phyloP scores from a whole-genome alignment of 495 filamentous ascomycete species.

The Lophiotrema nucula region DNA sequence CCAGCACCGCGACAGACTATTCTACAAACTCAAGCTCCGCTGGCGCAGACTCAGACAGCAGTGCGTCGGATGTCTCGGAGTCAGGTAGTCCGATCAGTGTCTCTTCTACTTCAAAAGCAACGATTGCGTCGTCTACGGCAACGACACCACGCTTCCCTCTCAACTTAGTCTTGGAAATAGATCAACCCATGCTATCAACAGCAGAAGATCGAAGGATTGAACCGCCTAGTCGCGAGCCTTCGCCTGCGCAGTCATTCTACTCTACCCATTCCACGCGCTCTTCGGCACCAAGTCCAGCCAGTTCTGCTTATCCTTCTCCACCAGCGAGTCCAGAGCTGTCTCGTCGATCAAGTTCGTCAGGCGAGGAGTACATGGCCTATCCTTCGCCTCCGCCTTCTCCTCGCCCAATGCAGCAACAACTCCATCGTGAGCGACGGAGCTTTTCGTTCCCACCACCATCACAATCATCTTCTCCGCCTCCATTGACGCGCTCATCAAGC shows the following conservation, averaged over 20 bases:
- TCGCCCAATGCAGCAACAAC: not conserved
- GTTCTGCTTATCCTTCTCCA: conserved; percentile 10
- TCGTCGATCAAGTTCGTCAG: not conserved
- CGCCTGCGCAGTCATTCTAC: conserved; percentile 13
- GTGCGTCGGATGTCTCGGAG: not conserved
- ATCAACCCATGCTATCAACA: not conserved
- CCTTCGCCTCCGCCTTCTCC: conserved; percentile 19
- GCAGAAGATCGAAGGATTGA: too few relatives aligned
- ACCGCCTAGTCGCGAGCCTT: not conserved
- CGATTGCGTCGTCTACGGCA: not conserved
- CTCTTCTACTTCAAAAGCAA: conserved; percentile 3
- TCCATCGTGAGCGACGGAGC: not conserved
- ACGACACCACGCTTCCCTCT: not conserved
- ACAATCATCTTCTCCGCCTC: not conserved
- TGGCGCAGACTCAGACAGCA: not conserved
- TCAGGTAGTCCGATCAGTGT: not conserved
- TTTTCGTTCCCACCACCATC: conserved; percentile 9
- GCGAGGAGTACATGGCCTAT: conserved; percentile 14
- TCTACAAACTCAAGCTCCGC: not conserved
- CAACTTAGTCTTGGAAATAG: not conserved
- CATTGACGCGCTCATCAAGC: not conserved
- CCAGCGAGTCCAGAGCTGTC: not conserved
- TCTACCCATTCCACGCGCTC: conserved; percentile 3
- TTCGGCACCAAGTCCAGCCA: conserved; percentile 7
- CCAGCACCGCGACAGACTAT: not conserved